phyloP scores from a whole-genome alignment of 768 basidiomycete genomes.

The Collybiopsis confluens region DNA sequence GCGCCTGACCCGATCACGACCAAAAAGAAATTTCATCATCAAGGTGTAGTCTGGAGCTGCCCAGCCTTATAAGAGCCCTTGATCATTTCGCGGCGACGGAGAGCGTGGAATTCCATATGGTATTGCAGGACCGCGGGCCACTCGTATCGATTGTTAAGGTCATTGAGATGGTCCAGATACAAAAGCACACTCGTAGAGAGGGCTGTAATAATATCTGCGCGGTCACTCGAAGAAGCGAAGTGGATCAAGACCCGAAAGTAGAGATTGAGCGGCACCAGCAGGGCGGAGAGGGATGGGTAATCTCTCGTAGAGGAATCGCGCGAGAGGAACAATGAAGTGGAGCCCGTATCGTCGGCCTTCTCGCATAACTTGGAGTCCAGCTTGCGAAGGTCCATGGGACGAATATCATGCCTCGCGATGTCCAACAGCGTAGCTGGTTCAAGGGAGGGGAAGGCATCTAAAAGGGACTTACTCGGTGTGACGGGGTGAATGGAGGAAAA shows the following conservation, averaged over 20 bases:
- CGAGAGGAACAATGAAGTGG: background rate
- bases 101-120: constrained; percentile 12
- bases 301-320: background rate
- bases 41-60: constrained; percentile 9
- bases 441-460: constrained; percentile 3
- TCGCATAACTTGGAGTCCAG: background rate
- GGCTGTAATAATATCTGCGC: background rate
- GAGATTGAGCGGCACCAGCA: background rate
- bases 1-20: background rate
- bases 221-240: background rate
- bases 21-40: background rate
- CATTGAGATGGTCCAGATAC: constrained; percentile 12
- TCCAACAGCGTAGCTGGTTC: constrained; percentile 4
- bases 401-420: constrained; percentile 5
- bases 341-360: background rate
- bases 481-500: background rate
- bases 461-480: constrained; percentile 9
- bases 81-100: constrained; percentile 12
- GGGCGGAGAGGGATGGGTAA: background rate
- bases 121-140: constrained; percentile 14
- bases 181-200: background rate
- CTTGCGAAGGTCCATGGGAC: constrained; percentile 2
- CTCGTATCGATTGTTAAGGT: constrained; percentile 12
- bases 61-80: constrained; percentile 12
- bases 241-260: constrained; percentile 7